phyloP scores from a whole-genome alignment of 2,329 filamentous ascomycete species.

The Teratosphaeria epicoccoides region DNA sequence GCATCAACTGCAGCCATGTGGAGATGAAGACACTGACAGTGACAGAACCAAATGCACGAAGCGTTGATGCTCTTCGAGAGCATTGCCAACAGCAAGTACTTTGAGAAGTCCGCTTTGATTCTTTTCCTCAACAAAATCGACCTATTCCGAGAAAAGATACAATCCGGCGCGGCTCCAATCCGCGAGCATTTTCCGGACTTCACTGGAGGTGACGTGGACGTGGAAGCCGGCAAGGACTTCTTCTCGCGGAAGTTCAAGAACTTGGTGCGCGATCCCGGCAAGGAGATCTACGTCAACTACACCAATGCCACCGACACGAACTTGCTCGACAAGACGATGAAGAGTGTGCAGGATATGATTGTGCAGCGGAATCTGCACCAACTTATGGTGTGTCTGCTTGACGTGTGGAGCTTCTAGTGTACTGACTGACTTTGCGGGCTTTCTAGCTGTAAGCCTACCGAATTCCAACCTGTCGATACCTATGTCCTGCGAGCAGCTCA shows the following conservation, averaged over 20 bases:
- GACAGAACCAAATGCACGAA: conserved; percentile 46
- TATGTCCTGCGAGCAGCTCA: background rate
- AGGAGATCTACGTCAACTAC: conserved; percentile 43
- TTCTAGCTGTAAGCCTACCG: background rate
- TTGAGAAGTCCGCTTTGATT: conserved; percentile 41
- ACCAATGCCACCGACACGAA: conserved; percentile 44
- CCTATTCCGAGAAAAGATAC: conserved; percentile 41
- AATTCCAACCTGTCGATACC: background rate
- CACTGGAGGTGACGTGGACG: conserved; percentile 33
- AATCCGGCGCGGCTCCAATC: conserved; percentile 36
- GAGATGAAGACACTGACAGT: conserved; percentile 3
- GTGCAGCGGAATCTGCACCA: conserved; percentile 43
- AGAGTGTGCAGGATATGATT: conserved; percentile 44
- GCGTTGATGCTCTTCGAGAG: conserved; percentile 44
- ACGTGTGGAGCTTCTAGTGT: background rate
- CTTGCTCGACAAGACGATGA: conserved; percentile 42
- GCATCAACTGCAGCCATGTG: conserved; percentile 27
- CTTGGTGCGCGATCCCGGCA: conserved; percentile 39
- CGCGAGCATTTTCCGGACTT: conserved; percentile 41
- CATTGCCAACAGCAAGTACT: conserved; percentile 43
- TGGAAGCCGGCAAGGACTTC: conserved; percentile 39
- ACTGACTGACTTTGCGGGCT: background rate
- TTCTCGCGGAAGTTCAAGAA: conserved; percentile 43
- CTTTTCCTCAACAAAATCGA: conserved; percentile 46
- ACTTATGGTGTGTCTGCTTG: conserved; percentile 26